These are phyloP conservation scores for Calophaca sinica DNA, from an alignment of 306 rosid genomes.

Conservation along the genomic window DNA sequence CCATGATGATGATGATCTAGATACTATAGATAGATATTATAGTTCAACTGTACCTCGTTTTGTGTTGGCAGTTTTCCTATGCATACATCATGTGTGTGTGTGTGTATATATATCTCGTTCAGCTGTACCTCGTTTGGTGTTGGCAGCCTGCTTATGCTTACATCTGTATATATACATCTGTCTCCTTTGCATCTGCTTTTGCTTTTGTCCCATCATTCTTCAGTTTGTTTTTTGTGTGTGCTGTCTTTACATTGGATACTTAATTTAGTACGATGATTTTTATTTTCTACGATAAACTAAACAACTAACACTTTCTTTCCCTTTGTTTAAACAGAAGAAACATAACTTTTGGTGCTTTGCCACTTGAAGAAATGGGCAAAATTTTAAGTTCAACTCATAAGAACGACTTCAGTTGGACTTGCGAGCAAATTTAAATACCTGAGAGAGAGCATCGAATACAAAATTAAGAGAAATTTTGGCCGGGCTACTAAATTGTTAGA, in stretches of 20 bases:
- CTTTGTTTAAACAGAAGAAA: not conserved
- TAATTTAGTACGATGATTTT: not conserved
- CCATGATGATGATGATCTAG: constrained; percentile 28
- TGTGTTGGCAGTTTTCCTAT: too few relatives aligned
- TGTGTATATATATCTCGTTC: not conserved
- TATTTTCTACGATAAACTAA: not conserved
- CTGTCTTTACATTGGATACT: not conserved
- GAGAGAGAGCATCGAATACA: too few relatives aligned
- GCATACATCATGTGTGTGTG: too few relatives aligned
- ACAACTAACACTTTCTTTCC: not conserved
- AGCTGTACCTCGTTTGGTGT: too few relatives aligned
- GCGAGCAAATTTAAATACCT: too few relatives aligned
- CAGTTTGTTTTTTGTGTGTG: too few relatives aligned
- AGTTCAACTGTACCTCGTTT: not conserved
- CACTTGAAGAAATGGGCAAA: not conserved
- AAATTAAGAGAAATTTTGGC: too few relatives aligned
- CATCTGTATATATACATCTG: not conserved
- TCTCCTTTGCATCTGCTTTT: constrained; percentile 48
- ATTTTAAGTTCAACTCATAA: not conserved
- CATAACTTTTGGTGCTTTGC: not conserved
- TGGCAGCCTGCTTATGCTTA: too few relatives aligned
- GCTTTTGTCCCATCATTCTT: constrained; percentile 35
- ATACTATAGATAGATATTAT: not conserved
- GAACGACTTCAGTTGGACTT: too few relatives aligned
- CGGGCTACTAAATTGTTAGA: too few relatives aligned